phyloP scores from a whole-genome alignment of 306 rosid genomes.

The Vigna unguiculata region DNA sequence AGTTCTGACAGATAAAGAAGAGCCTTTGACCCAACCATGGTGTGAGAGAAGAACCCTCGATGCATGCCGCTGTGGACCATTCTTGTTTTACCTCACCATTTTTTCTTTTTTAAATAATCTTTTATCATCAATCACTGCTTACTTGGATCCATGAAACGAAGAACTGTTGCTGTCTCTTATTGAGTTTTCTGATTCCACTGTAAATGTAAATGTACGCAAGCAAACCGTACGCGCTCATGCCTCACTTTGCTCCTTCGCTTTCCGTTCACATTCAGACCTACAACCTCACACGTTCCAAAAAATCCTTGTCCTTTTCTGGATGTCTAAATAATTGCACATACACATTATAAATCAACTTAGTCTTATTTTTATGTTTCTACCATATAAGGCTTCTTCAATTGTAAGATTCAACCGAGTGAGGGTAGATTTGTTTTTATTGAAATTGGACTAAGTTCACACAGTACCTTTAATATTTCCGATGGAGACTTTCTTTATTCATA shows the following conservation, averaged over 20 bases:
- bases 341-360: background rate
- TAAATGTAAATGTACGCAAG: background rate
- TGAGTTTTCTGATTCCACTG: background rate
- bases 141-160: background rate
- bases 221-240: conserved; percentile 1
- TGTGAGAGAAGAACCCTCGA: background rate
- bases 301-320: background rate
- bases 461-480: background rate
- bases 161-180: background rate
- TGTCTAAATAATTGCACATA: background rate
- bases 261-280: conserved; percentile 26
- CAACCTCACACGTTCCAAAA: background rate
- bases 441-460: background rate
- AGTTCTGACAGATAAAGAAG: conserved; percentile 37
- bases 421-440: background rate
- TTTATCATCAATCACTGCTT: too few relatives aligned
- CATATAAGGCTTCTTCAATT: background rate
- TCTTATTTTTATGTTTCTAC: background rate
- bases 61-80: background rate
- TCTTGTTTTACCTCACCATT: too few relatives aligned
- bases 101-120: too few relatives aligned
- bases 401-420: background rate
- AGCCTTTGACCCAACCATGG: conserved; percentile 32
- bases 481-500: background rate
- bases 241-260: conserved; percentile 25